Base-by-base conservation (phyloP, 2,329 filamentous ascomycete genomes). In the Xylogone sp. region DNA sequence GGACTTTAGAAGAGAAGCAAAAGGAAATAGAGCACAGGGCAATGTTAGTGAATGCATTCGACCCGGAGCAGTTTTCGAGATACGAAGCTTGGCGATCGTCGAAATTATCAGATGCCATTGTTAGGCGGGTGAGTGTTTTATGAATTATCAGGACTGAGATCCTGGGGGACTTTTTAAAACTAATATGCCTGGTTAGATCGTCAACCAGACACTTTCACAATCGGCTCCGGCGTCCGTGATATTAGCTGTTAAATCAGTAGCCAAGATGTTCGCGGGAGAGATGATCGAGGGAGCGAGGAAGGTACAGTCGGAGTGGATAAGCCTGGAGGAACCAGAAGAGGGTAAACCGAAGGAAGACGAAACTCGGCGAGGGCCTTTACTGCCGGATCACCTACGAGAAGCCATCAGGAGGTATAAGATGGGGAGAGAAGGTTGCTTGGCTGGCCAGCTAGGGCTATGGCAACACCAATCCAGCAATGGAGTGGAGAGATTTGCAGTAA, bases 141-240 rank as follows among this genome's bases (percentile, higher is more conserved):
- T 21, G 5, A 31, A 13, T 34, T 2, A 46, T 45, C 5, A 21
- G 16, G 18, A 29, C n/a, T 21, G 24, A 16, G 31, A 3, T 5
- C 12, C 19, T 1, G 20, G 43, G 46, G 27, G n/a, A n/a, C n/a
- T n/a, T n/a, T n/a, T 27, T 27, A 6, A 10, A 27, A 5, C 10
- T 6, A 49, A 49, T 49, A 24, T n/a, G 48, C 21, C 18, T 20
- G 3, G 47, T 3, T 54, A 85, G 78, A 81, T 92, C 54, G 85
- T 90, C 65, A 93, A 92, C 63, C 86, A 88, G 53, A 90, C 88
- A 1, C 84, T 91, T 8, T 90, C 86, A 0, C 88, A 92, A 65
- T 90, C 86, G 1, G 88, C 90, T 0, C 86, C 87, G 0, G 76
- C 81, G 19, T 86, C 82, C 59, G 86, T 91, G 46, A 84, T 88